phyloP scores from a whole-genome alignment of 768 basidiomycete species.

The Pisolithus albus region DNA sequence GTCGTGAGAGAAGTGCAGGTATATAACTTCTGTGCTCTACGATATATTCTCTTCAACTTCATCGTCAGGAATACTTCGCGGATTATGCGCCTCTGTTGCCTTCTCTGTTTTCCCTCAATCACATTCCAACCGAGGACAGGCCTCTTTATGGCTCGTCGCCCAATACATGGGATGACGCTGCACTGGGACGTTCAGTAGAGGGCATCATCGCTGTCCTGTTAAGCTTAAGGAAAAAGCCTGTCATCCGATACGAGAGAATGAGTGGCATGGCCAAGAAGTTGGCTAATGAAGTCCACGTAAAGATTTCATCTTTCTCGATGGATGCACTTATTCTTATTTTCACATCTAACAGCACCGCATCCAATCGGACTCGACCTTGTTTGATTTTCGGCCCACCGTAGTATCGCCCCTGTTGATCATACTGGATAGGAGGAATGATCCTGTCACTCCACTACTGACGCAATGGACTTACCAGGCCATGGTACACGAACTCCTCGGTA shows the following conservation, averaged over 20 bases:
- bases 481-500: slow-evolving; percentile 94
- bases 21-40: slow-evolving; percentile 13
- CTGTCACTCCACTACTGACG: slow-evolving; percentile 89
- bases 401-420: slow-evolving; percentile 86
- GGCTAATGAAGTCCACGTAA: slow-evolving; percentile 77
- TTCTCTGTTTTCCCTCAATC: slow-evolving; percentile 80
- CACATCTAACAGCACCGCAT: slow-evolving; percentile 56
- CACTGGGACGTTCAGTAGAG: slow-evolving; percentile 72
- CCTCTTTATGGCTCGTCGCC: slow-evolving; percentile 69
- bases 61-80: slow-evolving; percentile 86
- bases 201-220: slow-evolving; percentile 81
- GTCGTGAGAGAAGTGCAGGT: slow-evolving; percentile 97
- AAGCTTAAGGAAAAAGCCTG: slow-evolving; percentile 92
- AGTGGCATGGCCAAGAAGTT: slow-evolving; percentile 88
- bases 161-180: slow-evolving; percentile 67
- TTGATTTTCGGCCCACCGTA: slow-evolving; percentile 88
- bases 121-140: slow-evolving; percentile 52
- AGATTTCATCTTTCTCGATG: background rate
- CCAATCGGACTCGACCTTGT: slow-evolving; percentile 72
- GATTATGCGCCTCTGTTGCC: slow-evolving; percentile 89
- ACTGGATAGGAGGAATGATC: slow-evolving; percentile 93
- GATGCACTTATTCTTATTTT: slow-evolving; percentile 3
- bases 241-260: slow-evolving; percentile 92
- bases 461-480: slow-evolving; percentile 99
- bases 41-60: slow-evolving; percentile 1